Evolutionary conservation across 2,329 filamentous ascomycete genomes (phyloP), one percentile per base, ranked within the genome.

Genomic region (Calonectria pauciramosa): DNA sequence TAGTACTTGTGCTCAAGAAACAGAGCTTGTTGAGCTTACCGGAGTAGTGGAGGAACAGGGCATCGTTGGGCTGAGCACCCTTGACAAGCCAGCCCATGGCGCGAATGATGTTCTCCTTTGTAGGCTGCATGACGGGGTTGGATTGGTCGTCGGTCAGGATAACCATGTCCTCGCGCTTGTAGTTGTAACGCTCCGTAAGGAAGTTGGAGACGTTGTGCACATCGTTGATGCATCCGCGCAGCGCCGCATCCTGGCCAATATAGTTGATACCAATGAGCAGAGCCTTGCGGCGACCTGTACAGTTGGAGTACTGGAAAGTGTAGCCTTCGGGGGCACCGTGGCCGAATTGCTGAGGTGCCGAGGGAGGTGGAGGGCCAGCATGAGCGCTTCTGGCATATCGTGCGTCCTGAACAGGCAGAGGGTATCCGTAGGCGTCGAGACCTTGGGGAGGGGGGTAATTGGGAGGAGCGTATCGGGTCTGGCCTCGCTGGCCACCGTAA

Each of bases 241-340:
- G 90, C 87, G 95, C 93, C 64, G 91, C 93, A 28, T 92, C 86
- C 82, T 94, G 92, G 68, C 92, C 91, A 80, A 95, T 93, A 87
- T 96, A 96, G 88, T 96, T 96, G 88, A 96, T 95, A 68, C 94
- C 94, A 76, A 96, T 94, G 71, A 96, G 86, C 71, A 96, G 86
- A 10, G 94, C 94, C 87, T 95, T 95, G 81, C 94, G 89, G 77
- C 90, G 90, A 68, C 94, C 94, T 9, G 91, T 93, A 83, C 94
- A 96, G 82, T 93, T 92, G 71, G 92, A 94, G 87, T 95, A 95
- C 85, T 95, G 92, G 86, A 94, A 95, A 9, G 90, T 92, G 83
- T 95, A 95, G 75, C 89, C 90, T 26, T 88, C 84, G 2, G 93
- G 94, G 0, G 94, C 93, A 74, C 93, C 93, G 77, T 93, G 89